phyloP scores from a whole-genome alignment of 83 land plant species.

The Diphasiastrum complanatum region DNA sequence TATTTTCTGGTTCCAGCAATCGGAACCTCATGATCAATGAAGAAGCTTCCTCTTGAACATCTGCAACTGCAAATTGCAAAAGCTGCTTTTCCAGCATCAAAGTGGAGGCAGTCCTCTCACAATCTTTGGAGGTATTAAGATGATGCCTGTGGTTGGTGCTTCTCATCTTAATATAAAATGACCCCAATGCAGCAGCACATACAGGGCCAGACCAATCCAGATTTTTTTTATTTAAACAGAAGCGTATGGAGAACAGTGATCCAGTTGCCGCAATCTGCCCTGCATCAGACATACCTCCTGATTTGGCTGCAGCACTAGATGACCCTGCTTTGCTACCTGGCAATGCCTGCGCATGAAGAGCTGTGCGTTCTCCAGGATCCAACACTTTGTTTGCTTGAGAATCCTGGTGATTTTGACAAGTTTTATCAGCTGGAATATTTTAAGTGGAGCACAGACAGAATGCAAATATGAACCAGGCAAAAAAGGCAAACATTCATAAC shows the following conservation, averaged over 20 bases:
- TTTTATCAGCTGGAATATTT: not conserved
- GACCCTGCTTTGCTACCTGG: slow-evolving; percentile 1
- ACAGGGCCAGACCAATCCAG: slow-evolving; percentile 86
- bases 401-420: slow-evolving; percentile 36
- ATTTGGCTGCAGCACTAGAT: not conserved
- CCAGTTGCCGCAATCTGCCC: slow-evolving; percentile 15
- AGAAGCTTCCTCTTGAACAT: slow-evolving; percentile 61
- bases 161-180: slow-evolving; percentile 67
- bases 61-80: slow-evolving; percentile 48
- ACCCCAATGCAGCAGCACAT: slow-evolving; percentile 78
- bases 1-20: slow-evolving; percentile 31
- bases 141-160: slow-evolving; percentile 12
- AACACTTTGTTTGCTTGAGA: slow-evolving; percentile 26
- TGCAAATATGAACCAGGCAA: too few species aligned
- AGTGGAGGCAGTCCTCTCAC: not conserved
- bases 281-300: not conserved
- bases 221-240: slow-evolving; percentile 39
- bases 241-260: slow-evolving; percentile 44
- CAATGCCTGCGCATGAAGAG: slow-evolving; percentile 28
- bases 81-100: slow-evolving; percentile 6
- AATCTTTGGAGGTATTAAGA: not conserved
- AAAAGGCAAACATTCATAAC: too few species aligned
- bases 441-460: too few species aligned
- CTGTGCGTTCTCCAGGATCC: slow-evolving; percentile 32
- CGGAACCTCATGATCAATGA: slow-evolving; percentile 54